Conservation (phyloP, 352 stramenopile genomes). For the Paralagenidium karlingii region DNA sequence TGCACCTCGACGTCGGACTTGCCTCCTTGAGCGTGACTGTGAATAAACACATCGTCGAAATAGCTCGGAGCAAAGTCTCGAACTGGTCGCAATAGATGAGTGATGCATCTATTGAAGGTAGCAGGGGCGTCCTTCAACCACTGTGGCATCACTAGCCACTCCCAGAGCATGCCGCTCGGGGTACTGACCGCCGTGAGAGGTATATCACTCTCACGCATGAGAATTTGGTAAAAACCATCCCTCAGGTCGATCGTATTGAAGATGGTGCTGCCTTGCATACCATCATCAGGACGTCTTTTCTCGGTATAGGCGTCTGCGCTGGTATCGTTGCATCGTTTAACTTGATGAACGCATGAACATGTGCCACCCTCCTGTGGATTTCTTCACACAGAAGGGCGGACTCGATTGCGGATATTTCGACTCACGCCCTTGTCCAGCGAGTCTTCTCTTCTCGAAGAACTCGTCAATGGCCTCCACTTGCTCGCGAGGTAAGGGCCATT, state of each 20-base stretch:
- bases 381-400: constrained; percentile 14
- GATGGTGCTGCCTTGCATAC: constrained; percentile 11
- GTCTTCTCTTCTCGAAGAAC: constrained; percentile 3
- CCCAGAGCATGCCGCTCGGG: constrained; percentile 14
- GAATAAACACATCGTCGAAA: constrained; percentile 16
- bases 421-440: constrained; percentile 3
- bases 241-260: constrained; percentile 15
- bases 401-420: constrained; percentile 9
- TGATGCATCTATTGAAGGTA: constrained; percentile 20
- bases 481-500: constrained; percentile 9
- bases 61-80: constrained; percentile 11
- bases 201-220: constrained; percentile 4
- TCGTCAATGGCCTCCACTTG: constrained; percentile 5
- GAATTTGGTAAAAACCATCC: constrained; percentile 16
- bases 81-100: constrained; percentile 7
- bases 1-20: constrained; percentile 7
- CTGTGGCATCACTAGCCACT: constrained; percentile 16
- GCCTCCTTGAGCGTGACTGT: constrained; percentile 6
- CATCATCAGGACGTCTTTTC: constrained; percentile 13
- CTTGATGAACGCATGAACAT: constrained; percentile 22
- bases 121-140: constrained; percentile 12
- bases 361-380: constrained; percentile 8
- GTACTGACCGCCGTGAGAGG: constrained; percentile 10
- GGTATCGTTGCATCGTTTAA: constrained; percentile 13
- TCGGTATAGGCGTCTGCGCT: constrained; percentile 14